Percentiles rank a stretch among this genome's conserved stretches.
Conservation (phyloP, 2,329 filamentous ascomycete genomes). For the Hymenoscyphus albidus region DNA sequence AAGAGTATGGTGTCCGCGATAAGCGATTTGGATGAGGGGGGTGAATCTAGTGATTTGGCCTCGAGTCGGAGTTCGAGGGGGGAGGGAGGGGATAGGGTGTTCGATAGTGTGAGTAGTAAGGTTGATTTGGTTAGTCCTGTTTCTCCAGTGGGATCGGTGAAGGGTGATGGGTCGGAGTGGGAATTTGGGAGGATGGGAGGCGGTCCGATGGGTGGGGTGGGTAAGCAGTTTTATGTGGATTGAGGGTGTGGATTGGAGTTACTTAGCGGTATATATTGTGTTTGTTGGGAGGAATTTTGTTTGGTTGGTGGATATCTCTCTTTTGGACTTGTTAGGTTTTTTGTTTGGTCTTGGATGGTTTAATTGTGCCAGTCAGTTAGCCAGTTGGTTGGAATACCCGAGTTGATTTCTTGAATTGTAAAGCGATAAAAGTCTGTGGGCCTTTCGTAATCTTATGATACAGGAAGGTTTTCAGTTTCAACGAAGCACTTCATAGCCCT, state of each 20-base stretch:
- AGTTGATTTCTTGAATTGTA: background rate
- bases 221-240: background rate
- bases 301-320: background rate
- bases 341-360: background rate
- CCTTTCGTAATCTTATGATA: too few species aligned
- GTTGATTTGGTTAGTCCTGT: background rate
- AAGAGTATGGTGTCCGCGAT: background rate
- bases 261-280: background rate
- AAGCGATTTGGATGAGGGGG: background rate
- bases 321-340: background rate
- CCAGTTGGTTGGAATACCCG: background rate
- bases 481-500: too few species aligned
- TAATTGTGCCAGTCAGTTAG: background rate
- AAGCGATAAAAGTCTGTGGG: too few species aligned
- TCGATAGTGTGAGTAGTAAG: background rate
- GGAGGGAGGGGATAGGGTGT: background rate
- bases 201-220: background rate
- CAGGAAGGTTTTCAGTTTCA: too few species aligned
- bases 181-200: background rate
- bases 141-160: background rate
- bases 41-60: background rate
- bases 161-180: background rate
- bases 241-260: background rate
- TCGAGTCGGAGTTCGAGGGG: background rate
- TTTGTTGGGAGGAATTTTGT: background rate